Evolutionary conservation across 2,329 filamentous ascomycete species (phyloP), one percentile per base, ranked within the genome.

Genomic region (Penicillium freii): DNA sequence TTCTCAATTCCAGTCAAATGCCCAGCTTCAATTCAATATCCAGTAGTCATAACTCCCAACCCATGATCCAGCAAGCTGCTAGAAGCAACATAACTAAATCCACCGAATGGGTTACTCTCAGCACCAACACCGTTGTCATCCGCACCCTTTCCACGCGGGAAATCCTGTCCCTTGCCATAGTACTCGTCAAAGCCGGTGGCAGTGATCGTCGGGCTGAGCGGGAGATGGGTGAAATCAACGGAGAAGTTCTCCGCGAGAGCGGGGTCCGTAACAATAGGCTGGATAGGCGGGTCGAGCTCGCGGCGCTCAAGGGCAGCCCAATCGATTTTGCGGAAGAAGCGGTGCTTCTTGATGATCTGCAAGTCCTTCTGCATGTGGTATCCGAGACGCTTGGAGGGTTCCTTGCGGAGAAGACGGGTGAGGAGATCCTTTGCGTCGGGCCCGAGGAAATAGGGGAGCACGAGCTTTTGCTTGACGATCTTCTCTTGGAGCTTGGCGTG

Each of bases 211-310:
- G 92, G 91, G 71, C 90, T 95, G 52, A 97, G 80, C 4, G 90
- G 84, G 61, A 96, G 76, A 54, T 89, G 87, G 0, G 93, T 99
- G 73, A 99, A 99, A 71, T 97, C 92, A n/a, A 82, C 80, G 0
- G 90, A 85, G 76, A 99, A 99, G 77, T 99, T 99, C 83, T 99
- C 95, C 0, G 94, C 94, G 45, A 97, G 81, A 73, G 95, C 92
- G 0, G 94, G 94, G 69, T 99, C 92, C 0, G 94, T 97, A 70
- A 99, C 93, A 68, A 97, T 82, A 17, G 94, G 94, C 71, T 89
- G 86, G 67, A 99, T 97, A 0, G 94, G 94, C 1, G 94, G 90
- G 66, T 90, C 88, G 46, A 96, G 66, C 75, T 97, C 91, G 36
- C 93, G 84, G 29, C 84, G 86, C 61, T 89, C 91, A 15, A 99